A percentile compares a stretch with the other conserved stretches of the same genome.
These are phyloP conservation scores for Deuterostichococcus epilithicus DNA, from an alignment of 139 green algal genomes.

Conservation along the genomic window DNA sequence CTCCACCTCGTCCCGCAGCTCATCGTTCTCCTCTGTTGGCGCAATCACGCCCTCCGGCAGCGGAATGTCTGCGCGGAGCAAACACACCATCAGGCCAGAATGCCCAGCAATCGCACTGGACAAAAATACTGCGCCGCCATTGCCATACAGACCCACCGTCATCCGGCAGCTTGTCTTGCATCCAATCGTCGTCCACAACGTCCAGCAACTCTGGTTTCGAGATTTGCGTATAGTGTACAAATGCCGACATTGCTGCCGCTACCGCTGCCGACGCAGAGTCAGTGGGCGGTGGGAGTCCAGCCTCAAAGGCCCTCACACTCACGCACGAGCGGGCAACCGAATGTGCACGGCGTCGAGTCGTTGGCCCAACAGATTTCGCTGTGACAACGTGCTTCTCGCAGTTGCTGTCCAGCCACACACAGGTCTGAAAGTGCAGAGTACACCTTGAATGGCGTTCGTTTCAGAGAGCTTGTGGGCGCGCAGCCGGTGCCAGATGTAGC, in stretches of 20 bases:
- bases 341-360: too few relatives aligned
- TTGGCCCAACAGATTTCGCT: too few relatives aligned
- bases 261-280: too few relatives aligned
- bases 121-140: background rate
- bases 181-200: slow-evolving; percentile 16
- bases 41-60: slow-evolving; percentile 15
- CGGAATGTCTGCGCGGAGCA: slow-evolving; percentile 2
- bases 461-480: too few relatives aligned
- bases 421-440: too few relatives aligned
- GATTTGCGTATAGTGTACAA: slow-evolving; percentile 7
- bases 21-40: slow-evolving; percentile 16
- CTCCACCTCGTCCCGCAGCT: slow-evolving; percentile 10
- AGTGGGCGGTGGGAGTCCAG: too few relatives aligned
- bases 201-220: slow-evolving; percentile 11
- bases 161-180: slow-evolving; percentile 13
- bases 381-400: too few relatives aligned
- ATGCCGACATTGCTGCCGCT: slow-evolving; percentile 17
- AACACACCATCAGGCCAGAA: background rate
- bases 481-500: too few relatives aligned
- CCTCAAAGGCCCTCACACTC: too few relatives aligned
- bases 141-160: background rate
- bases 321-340: too few relatives aligned
- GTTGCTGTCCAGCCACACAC: too few relatives aligned
- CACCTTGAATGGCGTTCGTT: too few relatives aligned
- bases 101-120: background rate